These are phyloP conservation scores for Fusarium keratoplasticum DNA, from an alignment of 2,329 filamentous ascomycete species.

Conservation along the genomic window DNA sequence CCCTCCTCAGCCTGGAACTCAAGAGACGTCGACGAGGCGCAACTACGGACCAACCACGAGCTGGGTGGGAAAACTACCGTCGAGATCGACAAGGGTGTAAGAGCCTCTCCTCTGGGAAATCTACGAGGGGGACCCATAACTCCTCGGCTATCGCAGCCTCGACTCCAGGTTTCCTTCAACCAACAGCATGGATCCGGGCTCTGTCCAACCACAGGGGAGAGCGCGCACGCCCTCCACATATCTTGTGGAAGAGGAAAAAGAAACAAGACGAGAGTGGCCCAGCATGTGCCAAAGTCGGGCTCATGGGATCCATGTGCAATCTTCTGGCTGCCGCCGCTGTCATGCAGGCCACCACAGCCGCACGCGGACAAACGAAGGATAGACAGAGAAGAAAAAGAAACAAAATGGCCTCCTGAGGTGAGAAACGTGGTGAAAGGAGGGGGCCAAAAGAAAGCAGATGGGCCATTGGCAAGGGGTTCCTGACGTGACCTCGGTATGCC, in stretches of 20 bases:
- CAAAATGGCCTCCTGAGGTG: slow-evolving; percentile 3
- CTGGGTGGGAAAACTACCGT: slow-evolving; percentile 41
- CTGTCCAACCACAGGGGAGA: slow-evolving; percentile 17
- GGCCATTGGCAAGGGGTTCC: slow-evolving; percentile 1
- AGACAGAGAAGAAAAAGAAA: slow-evolving; percentile 7
- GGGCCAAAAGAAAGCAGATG: slow-evolving; percentile 15
- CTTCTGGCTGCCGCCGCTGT: slow-evolving; percentile 10
- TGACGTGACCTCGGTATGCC: slow-evolving; percentile 6
- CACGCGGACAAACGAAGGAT: slow-evolving; percentile 10
- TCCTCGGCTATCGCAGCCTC: slow-evolving; percentile 42
- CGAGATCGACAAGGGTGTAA: slow-evolving; percentile 38
- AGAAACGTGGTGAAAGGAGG: slow-evolving; percentile 20
- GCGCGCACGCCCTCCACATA: slow-evolving; percentile 24
- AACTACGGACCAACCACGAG: slow-evolving; percentile 31
- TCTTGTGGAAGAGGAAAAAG: slow-evolving; percentile 11
- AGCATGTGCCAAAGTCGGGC: background rate
- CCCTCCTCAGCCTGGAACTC: background rate
- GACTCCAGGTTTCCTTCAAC: slow-evolving; percentile 26
- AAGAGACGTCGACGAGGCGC: slow-evolving; percentile 13
- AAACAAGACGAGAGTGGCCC: slow-evolving; percentile 4
- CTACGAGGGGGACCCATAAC: slow-evolving; percentile 10
- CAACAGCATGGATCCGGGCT: slow-evolving; percentile 13
- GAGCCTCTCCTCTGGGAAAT: slow-evolving; percentile 30
- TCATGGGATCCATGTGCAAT: slow-evolving; percentile 36
- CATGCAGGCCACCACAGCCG: slow-evolving; percentile 35